Percentiles rank a stretch among this genome's conserved stretches.
These are phyloP conservation scores for Citrus unshiu DNA, from an alignment of 345 rosid genomes.

Conservation along the genomic window DNA sequence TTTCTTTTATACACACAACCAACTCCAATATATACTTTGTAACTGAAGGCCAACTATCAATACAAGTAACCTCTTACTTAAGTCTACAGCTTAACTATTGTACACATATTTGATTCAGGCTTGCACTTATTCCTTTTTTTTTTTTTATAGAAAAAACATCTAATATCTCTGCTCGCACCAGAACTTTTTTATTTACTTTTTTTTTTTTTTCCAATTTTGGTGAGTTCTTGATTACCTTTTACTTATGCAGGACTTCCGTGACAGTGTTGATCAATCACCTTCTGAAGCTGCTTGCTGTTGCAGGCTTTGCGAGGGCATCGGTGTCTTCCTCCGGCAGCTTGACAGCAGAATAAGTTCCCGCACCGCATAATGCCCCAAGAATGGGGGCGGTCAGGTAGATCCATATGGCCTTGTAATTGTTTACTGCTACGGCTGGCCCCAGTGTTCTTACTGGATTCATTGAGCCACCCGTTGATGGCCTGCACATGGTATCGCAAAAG, in stretches of 20 bases:
- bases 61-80: not conserved
- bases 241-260: not conserved
- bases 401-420: constrained; percentile 82
- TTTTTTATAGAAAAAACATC: not conserved
- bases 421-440: constrained; percentile 86
- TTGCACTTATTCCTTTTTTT: not conserved
- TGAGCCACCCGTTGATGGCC: constrained; percentile 72
- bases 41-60: not conserved
- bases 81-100: not conserved
- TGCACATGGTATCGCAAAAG: constrained; percentile 22
- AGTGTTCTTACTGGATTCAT: constrained; percentile 90
- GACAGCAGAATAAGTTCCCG: constrained; percentile 73
- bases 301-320: constrained; percentile 25
- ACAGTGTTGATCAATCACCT: constrained; percentile 28
- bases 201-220: not conserved
- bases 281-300: constrained; percentile 52
- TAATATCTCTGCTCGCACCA: not conserved
- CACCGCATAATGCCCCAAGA: constrained; percentile 81
- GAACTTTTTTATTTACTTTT: not conserved
- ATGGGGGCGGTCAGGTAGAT: constrained; percentile 79
- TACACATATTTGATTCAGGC: not conserved
- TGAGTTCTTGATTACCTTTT: not conserved
- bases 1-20: not conserved
- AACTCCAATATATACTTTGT: not conserved
- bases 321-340: constrained; percentile 67